Evolutionary conservation across 345 rosid species (phyloP).

Genomic region (Aurinia saxatilis): DNA sequence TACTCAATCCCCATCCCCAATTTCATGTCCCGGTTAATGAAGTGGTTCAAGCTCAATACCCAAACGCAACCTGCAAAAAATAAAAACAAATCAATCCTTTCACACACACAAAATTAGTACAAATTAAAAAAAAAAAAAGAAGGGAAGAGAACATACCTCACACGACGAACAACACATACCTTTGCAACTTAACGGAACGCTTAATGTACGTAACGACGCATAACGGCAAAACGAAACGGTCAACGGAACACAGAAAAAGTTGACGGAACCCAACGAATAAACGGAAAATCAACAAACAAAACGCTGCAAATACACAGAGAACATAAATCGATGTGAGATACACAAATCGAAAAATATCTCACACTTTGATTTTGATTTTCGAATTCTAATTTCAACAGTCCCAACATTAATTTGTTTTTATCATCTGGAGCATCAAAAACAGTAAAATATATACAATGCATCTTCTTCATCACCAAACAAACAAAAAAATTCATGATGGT

Average conservation of each 20-base stretch:
- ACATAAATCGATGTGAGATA: not conserved
- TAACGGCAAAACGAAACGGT: conserved; percentile 3
- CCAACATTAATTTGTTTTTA: not conserved
- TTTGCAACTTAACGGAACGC: conserved; percentile 6
- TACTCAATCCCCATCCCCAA: not conserved
- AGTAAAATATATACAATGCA: conserved; percentile 21
- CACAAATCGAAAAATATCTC: not conserved
- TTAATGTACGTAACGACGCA: not conserved
- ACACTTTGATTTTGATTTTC: not conserved
- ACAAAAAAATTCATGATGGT: conserved; percentile 17
- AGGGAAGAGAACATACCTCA: conserved; percentile 11
- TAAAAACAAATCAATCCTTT: not conserved
- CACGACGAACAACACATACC: conserved; percentile 18
- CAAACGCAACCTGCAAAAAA: conserved; percentile 15
- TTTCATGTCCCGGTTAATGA: not conserved
- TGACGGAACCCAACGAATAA: conserved; percentile 1
- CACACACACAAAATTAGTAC: not conserved
- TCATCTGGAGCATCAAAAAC: not conserved
- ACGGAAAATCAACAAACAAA: not conserved
- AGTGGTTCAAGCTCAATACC: not conserved
- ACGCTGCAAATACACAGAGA: conserved; percentile 19
- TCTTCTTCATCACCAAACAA: conserved; percentile 30
- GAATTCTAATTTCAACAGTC: not conserved
- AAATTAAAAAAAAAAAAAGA: not conserved
- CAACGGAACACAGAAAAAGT: not conserved